Base-by-base conservation (phyloP, 345 rosid genomes). In the Arabis hirsuta region DNA sequence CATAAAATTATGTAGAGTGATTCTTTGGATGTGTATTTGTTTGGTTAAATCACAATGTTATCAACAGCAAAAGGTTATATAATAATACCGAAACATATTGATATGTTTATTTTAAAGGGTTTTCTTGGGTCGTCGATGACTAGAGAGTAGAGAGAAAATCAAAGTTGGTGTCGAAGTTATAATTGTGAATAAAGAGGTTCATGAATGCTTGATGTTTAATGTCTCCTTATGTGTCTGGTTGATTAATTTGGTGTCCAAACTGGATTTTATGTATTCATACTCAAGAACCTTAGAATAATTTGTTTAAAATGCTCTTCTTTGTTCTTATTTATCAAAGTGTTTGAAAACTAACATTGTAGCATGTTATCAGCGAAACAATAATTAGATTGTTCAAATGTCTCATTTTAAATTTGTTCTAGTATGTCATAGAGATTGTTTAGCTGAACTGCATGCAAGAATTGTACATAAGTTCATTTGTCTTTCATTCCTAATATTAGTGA, bases 61-160 rank as follows among this genome's bases (percentile, higher is more conserved):
- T 50, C 29, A 50, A 7, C 29, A 22, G 5, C 50, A 45, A 9
- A 29, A 0, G 13, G 9, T 20, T 50, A 43, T 43, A 43, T 43
- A 43, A 5, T 32, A 22, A 32, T 32, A 32, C 36, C 36, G 9
- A 8, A 36, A 43, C 7, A 14, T 44, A 12, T 50, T 20, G 57
- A 11, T 24, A 32, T 32, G 7, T 24, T 6, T 13, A 12, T 9
- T 26, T 26, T 53, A 26, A 5, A 26, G 3, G 9, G 14, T 52
- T 27, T 52, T 52, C 3, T 6, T 52, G 34, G 34, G 56, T 52
- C 56, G 56, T 52, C 14, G 55, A 31, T 51, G 55, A 51, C 55
- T 51, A 9, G 13, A 9, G 55, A 50, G 54, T 20, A 20, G 29
- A 20, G 54, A 8, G 1, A 46, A 8, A 48, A 48, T 48, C 7